These are phyloP conservation scores for Cladosporium sp. DNA, from an alignment of 2,329 filamentous ascomycete species.

Conservation along the genomic window DNA sequence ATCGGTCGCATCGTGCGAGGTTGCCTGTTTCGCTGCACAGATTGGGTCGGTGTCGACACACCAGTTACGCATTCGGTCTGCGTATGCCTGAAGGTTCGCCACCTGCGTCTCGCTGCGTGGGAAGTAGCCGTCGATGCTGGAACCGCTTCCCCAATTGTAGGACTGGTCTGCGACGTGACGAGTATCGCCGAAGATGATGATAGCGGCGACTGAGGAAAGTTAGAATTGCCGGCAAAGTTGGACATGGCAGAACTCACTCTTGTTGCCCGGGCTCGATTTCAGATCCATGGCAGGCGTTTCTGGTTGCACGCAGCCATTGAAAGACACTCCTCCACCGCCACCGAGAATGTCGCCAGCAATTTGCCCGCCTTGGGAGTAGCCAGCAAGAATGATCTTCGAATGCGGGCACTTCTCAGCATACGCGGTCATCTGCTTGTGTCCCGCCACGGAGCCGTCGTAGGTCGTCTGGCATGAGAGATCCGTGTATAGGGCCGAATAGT, in stretches of 20 bases:
- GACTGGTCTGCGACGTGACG: constrained; percentile 26
- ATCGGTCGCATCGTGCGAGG: constrained; percentile 31
- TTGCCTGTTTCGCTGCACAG: constrained; percentile 39
- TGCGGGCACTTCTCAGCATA: constrained; percentile 26
- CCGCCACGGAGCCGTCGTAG: constrained; percentile 27
- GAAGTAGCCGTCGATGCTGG: constrained; percentile 24
- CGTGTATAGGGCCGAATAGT: constrained; percentile 24
- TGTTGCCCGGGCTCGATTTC: constrained; percentile 22
- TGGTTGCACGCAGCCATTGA: constrained; percentile 26
- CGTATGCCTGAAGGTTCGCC: constrained; percentile 22
- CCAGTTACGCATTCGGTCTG: constrained; percentile 33
- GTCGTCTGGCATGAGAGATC: constrained; percentile 26
- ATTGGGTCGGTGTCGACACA: constrained; percentile 45
- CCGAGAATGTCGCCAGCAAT: constrained; percentile 27
- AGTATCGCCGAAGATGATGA: constrained; percentile 26
- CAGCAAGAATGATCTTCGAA: constrained; percentile 25
- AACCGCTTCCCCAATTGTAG: constrained; percentile 28
- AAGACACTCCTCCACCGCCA: constrained; percentile 24
- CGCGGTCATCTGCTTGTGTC: constrained; percentile 24
- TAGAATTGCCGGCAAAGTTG: background rate
- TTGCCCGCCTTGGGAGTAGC: constrained; percentile 27
- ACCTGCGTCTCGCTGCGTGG: constrained; percentile 24
- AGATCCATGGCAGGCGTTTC: constrained; percentile 24
- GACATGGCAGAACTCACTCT: constrained; percentile 9
- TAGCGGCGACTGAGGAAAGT: constrained; percentile 24